These are phyloP conservation scores for Begonia fuchsioides DNA, from an alignment of 306 rosid species.

Conservation along the genomic window DNA sequence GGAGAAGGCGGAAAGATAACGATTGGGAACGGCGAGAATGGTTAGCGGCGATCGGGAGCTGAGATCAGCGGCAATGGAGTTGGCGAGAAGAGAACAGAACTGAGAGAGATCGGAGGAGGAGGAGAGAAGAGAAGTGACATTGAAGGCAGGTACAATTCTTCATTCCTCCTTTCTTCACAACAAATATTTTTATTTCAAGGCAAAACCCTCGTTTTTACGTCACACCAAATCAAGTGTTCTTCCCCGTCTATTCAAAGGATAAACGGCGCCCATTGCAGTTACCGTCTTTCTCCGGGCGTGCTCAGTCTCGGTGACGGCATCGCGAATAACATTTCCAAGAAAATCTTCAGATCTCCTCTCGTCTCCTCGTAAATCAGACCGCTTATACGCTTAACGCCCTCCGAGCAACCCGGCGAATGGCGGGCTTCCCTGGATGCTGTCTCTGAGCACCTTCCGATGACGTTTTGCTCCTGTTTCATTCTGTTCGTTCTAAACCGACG, in stretches of 20 bases:
- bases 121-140: constrained; percentile 73
- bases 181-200: too few relatives aligned
- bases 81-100: constrained; percentile 49
- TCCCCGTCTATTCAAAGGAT: constrained; percentile 1
- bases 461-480: background rate
- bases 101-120: constrained; percentile 60
- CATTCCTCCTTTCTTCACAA: too few relatives aligned
- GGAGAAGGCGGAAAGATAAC: constrained; percentile 31
- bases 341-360: constrained; percentile 3
- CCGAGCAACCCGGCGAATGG: constrained; percentile 3
- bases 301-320: constrained; percentile 1
- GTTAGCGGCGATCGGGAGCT: constrained; percentile 56
- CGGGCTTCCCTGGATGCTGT: constrained; percentile 1
- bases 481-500: too few relatives aligned
- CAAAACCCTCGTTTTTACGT: too few relatives aligned
- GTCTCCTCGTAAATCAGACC: constrained; percentile 2
- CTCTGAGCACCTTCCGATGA: constrained; percentile 2
- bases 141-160: constrained; percentile 21
- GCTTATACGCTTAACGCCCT: constrained; percentile 1
- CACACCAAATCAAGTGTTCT: constrained; percentile 1
- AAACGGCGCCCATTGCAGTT: constrained; percentile 1
- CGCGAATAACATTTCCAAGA: constrained; percentile 1
- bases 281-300: constrained; percentile 3
- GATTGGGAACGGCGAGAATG: constrained; percentile 80
- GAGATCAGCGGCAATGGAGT: constrained; percentile 44